These are phyloP conservation scores for Trichophyton benhamiae DNA, from an alignment of 2,329 filamentous ascomycete genomes.

Conservation along the genomic window DNA sequence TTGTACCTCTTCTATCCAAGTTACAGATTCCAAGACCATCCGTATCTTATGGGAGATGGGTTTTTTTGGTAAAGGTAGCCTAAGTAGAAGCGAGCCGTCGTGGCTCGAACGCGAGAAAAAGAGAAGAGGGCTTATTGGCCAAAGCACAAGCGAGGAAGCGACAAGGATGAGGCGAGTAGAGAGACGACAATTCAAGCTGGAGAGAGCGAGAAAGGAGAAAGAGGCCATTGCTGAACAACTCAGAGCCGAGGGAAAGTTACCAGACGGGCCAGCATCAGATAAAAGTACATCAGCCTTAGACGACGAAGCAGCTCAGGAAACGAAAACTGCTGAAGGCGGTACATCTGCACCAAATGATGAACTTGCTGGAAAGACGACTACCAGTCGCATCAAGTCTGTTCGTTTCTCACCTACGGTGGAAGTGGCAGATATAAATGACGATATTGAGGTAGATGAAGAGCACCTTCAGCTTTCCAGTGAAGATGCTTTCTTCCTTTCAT, in stretches of 20 bases:
- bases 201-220: conserved; percentile 76
- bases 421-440: conserved; percentile 41
- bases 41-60: conserved; percentile 87
- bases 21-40: conserved; percentile 64
- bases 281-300: not conserved
- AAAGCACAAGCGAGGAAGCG: conserved; percentile 66
- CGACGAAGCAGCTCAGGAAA: not conserved
- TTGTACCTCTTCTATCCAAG: conserved; percentile 68
- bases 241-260: conserved; percentile 35
- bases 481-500: conserved; percentile 82
- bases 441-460: conserved; percentile 45
- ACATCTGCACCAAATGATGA: not conserved
- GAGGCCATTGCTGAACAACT: conserved; percentile 67
- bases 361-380: not conserved
- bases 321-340: not conserved
- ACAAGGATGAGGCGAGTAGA: conserved; percentile 68
- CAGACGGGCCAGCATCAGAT: not conserved
- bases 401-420: conserved; percentile 57
- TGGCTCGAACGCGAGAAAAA: conserved; percentile 79
- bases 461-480: conserved; percentile 85
- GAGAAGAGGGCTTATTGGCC: conserved; percentile 50
- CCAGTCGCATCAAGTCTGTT: conserved; percentile 45
- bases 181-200: conserved; percentile 73
- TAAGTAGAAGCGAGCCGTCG: conserved; percentile 88
- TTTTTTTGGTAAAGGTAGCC: conserved; percentile 87